Conservation (phyloP, 805 yeast species). For the Schwanniomyces yamadae region DNA sequence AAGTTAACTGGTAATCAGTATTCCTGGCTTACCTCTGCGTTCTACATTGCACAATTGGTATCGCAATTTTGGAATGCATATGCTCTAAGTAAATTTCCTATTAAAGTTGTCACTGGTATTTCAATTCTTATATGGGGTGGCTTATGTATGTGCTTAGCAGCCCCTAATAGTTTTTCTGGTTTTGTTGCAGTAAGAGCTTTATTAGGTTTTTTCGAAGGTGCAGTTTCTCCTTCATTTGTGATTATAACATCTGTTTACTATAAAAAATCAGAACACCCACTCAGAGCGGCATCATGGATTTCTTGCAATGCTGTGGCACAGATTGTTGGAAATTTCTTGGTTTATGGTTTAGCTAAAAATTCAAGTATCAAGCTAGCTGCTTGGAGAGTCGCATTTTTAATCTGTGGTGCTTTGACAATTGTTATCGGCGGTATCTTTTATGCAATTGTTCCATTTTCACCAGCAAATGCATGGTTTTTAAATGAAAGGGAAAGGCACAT, state of each 20-base stretch:
- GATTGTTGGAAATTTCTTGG: slow-evolving; percentile 6
- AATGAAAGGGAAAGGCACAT: slow-evolving; percentile 18
- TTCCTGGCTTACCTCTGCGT: slow-evolving; percentile 39
- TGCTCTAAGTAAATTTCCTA: slow-evolving; percentile 53
- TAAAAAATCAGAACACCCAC: slow-evolving; percentile 6
- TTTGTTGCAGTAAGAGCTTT: slow-evolving; percentile 9
- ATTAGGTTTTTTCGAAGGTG: slow-evolving; percentile 9
- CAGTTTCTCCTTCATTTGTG: slow-evolving; percentile 14
- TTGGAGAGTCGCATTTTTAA: slow-evolving; percentile 11
- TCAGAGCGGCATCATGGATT: slow-evolving; percentile 5
- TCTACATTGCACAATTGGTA: slow-evolving; percentile 57
- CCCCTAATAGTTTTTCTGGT: slow-evolving; percentile 12
- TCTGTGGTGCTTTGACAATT: slow-evolving; percentile 19
- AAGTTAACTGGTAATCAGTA: slow-evolving; percentile 26
- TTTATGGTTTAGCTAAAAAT: slow-evolving; percentile 9
- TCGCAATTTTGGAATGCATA: slow-evolving; percentile 51
- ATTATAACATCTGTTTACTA: slow-evolving; percentile 20
- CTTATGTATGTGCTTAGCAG: slow-evolving; percentile 5
- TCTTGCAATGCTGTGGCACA: slow-evolving; percentile 8
- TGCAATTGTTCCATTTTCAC: slow-evolving; percentile 15
- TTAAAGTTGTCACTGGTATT: slow-evolving; percentile 4
- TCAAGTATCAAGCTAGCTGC: neutral
- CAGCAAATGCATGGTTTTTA: slow-evolving; percentile 23
- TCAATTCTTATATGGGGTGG: slow-evolving; percentile 4
- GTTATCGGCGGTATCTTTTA: slow-evolving; percentile 9